Percentiles rank a stretch among this genome's conserved stretches.
These are phyloP conservation scores for Excoecaria agallocha DNA, from an alignment of 345 rosid genomes.

Conservation along the genomic window DNA sequence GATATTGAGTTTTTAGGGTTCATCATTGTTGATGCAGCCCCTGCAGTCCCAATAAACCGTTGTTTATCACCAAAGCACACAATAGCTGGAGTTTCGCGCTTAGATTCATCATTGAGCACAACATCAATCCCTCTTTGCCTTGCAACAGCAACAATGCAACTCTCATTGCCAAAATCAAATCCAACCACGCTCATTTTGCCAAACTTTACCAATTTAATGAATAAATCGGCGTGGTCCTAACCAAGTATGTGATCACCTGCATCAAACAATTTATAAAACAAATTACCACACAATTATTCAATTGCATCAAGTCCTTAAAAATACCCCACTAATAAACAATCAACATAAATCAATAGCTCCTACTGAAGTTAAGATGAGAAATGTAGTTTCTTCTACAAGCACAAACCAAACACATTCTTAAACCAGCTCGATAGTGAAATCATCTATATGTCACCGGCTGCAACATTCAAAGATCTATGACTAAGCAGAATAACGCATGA, in stretches of 20 bases:
- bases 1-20: constrained; percentile 93
- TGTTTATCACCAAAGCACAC: constrained; percentile 98
- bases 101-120: constrained; percentile 95
- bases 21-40: constrained; percentile 91
- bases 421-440: not conserved
- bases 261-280: not conserved
- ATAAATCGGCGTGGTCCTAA: constrained; percentile 2
- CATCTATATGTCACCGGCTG: not conserved
- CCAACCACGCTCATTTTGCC: constrained; percentile 92
- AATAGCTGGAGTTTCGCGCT: constrained; percentile 93
- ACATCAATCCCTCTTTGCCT: constrained; percentile 99
- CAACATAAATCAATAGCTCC: not conserved
- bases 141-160: constrained; percentile 92
- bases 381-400: not conserved
- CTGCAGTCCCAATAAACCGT: constrained; percentile 94
- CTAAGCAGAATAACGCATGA: not conserved
- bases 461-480: not conserved
- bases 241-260: not conserved
- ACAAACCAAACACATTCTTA: not conserved
- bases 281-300: not conserved
- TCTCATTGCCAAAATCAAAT: constrained; percentile 96
- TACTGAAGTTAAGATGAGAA: not conserved
- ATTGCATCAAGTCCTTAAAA: not conserved
- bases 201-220: not conserved
- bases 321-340: not conserved